Evolutionary conservation across 192 early-diverging fungal species (phyloP), one percentile per base, ranked within the genome.

Genomic region (Coemansia sp.): DNA sequence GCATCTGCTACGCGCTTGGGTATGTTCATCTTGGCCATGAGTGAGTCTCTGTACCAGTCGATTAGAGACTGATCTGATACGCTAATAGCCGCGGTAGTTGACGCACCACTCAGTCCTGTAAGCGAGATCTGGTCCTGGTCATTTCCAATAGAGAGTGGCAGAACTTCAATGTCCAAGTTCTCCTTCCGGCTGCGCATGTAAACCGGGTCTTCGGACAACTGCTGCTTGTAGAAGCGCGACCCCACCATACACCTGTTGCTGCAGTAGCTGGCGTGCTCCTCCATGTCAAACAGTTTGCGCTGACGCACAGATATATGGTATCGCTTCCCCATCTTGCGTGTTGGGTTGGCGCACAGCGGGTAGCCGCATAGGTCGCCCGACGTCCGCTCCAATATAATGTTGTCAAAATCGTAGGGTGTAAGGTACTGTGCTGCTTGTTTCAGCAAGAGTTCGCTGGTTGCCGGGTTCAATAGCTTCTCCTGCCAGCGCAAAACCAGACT

Each of bases 211-310:
- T 87, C 86, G 0, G 88, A 84, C 27, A 96, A 62, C 80, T 96
- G 95, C 13, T 83, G 65, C 27, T 55, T 73, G 62, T 86, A 88
- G 71, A 90, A 92, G 18, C 83, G 85, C 6, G 92, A 93, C 12
- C 87, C 87, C 1, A 88, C 87, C 68, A 91, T 80, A 68, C 95
- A 96, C 0, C 65, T 65, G 38, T 80, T 79, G 7, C 89, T 89
- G 62, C 95, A 96, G 64, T 84, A 96, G 44, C 73, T 66, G 35
- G 84, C 81, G 9, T 91, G 78, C 45, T 89, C 87, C 0, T 86
- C 82, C 3, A 89, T 85, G 70, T 95, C 93, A 66, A 84, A 95
- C 5, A 96, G 87, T 75, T 95, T 94, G 39, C 88, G 84, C 27
- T 88, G 86, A 2, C 68, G 66, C 35, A 87, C 56, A 2, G 92